Evolutionary conservation across 306 rosid species (phyloP), one percentile per base, ranked within the genome.

Genomic region (Prunus padus): DNA sequence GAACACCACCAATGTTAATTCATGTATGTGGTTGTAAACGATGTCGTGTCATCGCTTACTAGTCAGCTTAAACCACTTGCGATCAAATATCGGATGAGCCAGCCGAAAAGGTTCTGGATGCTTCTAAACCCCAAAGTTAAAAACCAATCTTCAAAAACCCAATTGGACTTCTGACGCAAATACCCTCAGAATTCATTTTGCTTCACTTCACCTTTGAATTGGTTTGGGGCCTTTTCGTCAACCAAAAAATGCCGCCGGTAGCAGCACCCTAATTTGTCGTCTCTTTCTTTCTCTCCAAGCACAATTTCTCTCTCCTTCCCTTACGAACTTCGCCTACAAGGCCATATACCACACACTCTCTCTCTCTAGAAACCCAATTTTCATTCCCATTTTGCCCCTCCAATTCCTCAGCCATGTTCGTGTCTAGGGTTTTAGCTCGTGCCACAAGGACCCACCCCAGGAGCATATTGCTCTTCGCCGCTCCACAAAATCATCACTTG

Each of bases 381-480:
- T 11, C 14, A 26, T 80, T 62, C 68, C 74, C 69, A 63, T 64
- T 59, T 60, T 63, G 18, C 40, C 55, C 26, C 47, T 80, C 76
- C 16, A 82, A 28, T 68, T 25, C 26, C 2, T 40, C 63, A 59
- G 88, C 84, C 62, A 92, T 95, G 99, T 85, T 82, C 65, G 79
- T 82, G 11, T 76, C 83, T 14, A 90, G 85, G 93, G 81, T 76
- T 76, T 76, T 81, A 54, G 74, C 67, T 66, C 78, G 85, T 45
- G 85, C 33, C 33, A 78, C 84, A 7, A 92, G 86, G 89, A 82
- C 84, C 64, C 20, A 84, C 75, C 67, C 74, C 47, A 80, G 90
- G 79, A 77, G 82, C 88, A 76, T 84, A 67, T 33, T 13, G 64
- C 88, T 89, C 72, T 69, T 82, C 77, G 85, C 89, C 15, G 87